Evolutionary conservation across 2,329 filamentous ascomycete genomes (phyloP).

Genomic region (Mollisiaceae sp.): DNA sequence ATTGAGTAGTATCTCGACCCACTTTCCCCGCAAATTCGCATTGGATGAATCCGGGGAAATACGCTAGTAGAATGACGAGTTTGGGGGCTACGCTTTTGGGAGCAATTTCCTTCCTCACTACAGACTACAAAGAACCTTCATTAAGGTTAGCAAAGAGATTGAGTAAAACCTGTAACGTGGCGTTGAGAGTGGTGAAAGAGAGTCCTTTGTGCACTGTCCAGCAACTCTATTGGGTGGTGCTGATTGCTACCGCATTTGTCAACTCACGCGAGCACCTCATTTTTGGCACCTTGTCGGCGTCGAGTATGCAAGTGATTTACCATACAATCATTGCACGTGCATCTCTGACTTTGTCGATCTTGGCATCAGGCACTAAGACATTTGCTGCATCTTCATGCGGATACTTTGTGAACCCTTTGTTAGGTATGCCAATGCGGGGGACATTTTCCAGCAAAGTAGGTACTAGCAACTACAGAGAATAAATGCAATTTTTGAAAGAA

Average conservation of each 20-base stretch:
- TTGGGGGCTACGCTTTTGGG: not conserved
- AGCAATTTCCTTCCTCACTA: not conserved
- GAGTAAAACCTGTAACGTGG: not conserved
- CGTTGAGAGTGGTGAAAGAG: not conserved
- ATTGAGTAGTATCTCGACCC: not conserved
- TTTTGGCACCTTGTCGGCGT: not conserved
- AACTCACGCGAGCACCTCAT: slow-evolving; percentile 4
- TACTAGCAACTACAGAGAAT: too few species aligned
- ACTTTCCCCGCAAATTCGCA: slow-evolving; percentile 2
- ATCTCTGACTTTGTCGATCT: too few species aligned
- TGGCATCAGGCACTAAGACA: too few species aligned
- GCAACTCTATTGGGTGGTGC: not conserved
- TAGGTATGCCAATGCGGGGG: too few species aligned
- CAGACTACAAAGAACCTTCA: not conserved
- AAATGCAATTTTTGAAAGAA: too few species aligned
- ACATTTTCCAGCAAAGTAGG: too few species aligned
- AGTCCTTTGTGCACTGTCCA: slow-evolving; percentile 7
- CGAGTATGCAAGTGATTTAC: not conserved
- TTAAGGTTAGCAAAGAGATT: too few species aligned
- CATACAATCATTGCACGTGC: not conserved
- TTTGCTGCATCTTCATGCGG: too few species aligned
- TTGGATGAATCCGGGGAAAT: slow-evolving; percentile 7
- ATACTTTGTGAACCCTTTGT: too few species aligned
- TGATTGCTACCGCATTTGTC: slow-evolving; percentile 3
- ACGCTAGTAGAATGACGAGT: slow-evolving; percentile 1